Evolutionary conservation across 768 basidiomycete species (phyloP), one percentile per base, ranked within the genome.

Genomic region (Tylopilus sp.): DNA sequence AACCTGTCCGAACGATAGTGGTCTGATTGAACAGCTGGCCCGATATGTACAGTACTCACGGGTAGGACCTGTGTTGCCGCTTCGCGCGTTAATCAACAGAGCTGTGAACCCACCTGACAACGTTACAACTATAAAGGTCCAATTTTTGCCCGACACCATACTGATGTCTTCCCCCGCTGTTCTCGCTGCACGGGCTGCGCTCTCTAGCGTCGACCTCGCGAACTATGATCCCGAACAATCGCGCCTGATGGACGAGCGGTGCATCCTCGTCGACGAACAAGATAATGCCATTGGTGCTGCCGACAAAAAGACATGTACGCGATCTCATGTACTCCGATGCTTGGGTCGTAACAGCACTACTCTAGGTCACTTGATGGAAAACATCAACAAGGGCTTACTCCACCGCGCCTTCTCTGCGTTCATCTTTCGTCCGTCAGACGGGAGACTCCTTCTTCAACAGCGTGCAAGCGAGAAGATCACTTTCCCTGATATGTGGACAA

Each of bases 401-500:
- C 97, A 99, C 71, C 88, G 97, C 36, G 97, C 97, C 17, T 99
- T 99, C 77, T 98, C 95, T 54, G 95, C 87, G 31, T 98, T 99
- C 71, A 81, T 98, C 58, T 99, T 98, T 78, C 79, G 93, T 33
- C 97, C 97, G 3, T 84, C 84, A 13, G 93, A 98, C 69, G 97
- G 97, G 42, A 90, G 87, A 70, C 80, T 99, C 17, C 78, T 99
- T 25, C 80, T 99, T 41, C 97, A 99, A 69, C 92, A 93, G 71
- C 84, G 97, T 33, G 97, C 97, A 19, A 78, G 86, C n/a, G 94
- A 96, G 75, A 99, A 99, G 78, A 99, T 99, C 67, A 99, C 97
- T 8, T 99, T 99, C 76, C 97, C 97, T 6, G 81, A 91, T 63
- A 94, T 98, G 94, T 99, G 97, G 97, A 99, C 97, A 29, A 99